Conservation (phyloP, 345 rosid genomes). For the Raphanus raphanistrum region DNA sequence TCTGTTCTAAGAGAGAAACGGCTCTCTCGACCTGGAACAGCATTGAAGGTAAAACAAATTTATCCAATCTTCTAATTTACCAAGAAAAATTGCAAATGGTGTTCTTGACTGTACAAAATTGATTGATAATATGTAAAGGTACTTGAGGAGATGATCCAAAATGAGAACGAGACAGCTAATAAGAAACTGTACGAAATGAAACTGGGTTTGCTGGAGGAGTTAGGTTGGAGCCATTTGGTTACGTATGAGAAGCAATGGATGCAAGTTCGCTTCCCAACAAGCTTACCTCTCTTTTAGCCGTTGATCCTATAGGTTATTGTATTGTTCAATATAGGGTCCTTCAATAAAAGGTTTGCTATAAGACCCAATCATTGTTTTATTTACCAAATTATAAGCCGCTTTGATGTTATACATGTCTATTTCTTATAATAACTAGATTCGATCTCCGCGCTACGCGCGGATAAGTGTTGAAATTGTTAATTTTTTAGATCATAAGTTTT, state of each 20-base stretch:
- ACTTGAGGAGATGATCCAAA: conserved; percentile 72
- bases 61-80: background rate
- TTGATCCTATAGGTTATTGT: background rate
- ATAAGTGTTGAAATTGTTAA: no score
- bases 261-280: conserved; percentile 79
- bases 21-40: conserved; percentile 69
- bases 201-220: conserved; percentile 68
- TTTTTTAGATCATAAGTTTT: no score
- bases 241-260: conserved; percentile 81
- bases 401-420: no score
- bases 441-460: no score
- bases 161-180: conserved; percentile 70
- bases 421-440: no score
- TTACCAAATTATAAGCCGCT: no score
- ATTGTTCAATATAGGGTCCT: conserved; percentile 7
- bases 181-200: conserved; percentile 77
- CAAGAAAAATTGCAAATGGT: conserved; percentile 13
- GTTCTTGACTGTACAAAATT: background rate
- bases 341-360: background rate
- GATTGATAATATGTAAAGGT: conserved; percentile 45
- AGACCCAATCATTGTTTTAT: background rate
- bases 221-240: conserved; percentile 77
- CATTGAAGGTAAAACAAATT: conserved; percentile 65
- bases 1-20: conserved; percentile 73
- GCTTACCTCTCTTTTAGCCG: conserved; percentile 72